Conservation (phyloP, 257 asterid genomes). For the Rhazya stricta region DNA sequence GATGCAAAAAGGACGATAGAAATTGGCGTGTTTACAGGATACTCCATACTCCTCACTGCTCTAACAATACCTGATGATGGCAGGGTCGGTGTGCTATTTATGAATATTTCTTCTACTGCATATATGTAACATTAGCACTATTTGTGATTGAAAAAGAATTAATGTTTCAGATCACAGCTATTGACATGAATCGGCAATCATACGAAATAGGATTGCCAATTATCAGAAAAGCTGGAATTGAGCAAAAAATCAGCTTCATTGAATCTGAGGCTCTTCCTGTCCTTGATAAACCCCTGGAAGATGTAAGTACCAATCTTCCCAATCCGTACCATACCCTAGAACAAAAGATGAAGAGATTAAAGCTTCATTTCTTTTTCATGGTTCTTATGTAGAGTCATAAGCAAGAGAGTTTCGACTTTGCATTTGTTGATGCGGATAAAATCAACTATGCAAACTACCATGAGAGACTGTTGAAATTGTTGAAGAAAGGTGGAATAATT, state of each 20-base stretch:
- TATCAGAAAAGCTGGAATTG: conserved; percentile 43
- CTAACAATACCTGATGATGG: conserved; percentile 17
- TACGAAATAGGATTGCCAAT: conserved; percentile 50
- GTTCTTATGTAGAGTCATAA: conserved; percentile 26
- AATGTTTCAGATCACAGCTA: conserved; percentile 42
- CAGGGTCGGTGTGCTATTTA: background rate
- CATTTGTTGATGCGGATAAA: conserved; percentile 42
- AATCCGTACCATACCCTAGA: background rate
- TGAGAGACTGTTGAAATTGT: conserved; percentile 27
- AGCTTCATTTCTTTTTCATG: background rate
- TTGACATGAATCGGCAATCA: conserved; percentile 35
- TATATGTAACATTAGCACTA: background rate
- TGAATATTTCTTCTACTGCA: background rate
- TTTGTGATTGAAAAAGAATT: background rate
- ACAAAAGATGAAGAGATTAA: background rate
- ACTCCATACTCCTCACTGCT: conserved; percentile 14
- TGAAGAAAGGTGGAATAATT: conserved; percentile 32
- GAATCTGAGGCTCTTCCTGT: conserved; percentile 49
- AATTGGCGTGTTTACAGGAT: conserved; percentile 15
- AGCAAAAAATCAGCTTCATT: conserved; percentile 45
- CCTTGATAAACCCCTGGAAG: conserved; percentile 38
- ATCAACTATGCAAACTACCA: conserved; percentile 30
- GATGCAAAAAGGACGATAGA: conserved; percentile 14
- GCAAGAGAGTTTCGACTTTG: conserved; percentile 31
- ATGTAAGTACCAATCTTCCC: conserved; percentile 25